Conservation (phyloP, 306 rosid genomes). For the Medicago arabica region DNA sequence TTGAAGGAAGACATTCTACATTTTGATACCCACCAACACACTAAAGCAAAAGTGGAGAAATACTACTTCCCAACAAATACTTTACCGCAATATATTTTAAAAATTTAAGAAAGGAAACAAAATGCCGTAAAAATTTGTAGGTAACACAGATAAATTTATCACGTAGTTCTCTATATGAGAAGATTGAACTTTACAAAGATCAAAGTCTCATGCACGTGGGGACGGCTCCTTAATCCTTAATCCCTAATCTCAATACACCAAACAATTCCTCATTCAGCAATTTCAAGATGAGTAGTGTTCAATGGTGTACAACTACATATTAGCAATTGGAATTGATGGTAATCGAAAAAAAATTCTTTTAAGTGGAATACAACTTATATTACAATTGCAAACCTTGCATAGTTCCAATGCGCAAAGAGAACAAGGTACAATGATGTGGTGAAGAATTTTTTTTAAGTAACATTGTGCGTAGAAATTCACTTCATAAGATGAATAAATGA, state of each 20-base stretch:
- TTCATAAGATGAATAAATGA: too few relatives aligned
- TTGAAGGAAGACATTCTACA: conserved; percentile 14
- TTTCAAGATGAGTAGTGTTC: conserved; percentile 39
- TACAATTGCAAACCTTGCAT: background rate
- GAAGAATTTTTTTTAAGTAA: too few relatives aligned
- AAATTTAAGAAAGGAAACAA: background rate
- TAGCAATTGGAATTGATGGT: background rate
- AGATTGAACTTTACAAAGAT: conserved; percentile 40
- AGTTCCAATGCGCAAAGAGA: conserved; percentile 42
- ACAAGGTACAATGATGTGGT: conserved; percentile 36
- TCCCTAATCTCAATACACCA: conserved; percentile 39
- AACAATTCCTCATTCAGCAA: background rate
- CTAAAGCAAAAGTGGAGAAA: background rate
- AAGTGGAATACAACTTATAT: conserved; percentile 1
- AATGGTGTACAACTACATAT: conserved; percentile 11
- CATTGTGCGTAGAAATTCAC: too few relatives aligned
- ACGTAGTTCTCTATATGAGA: conserved; percentile 27
- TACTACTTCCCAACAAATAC: background rate
- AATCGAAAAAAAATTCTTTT: conserved; percentile 13
- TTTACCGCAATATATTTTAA: background rate
- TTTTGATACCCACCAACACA: background rate
- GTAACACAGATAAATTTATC: background rate
- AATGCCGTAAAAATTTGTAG: background rate
- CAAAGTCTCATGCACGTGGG: conserved; percentile 54
- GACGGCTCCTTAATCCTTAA: conserved; percentile 39